Evolutionary conservation across 2,329 filamentous ascomycete genomes (phyloP).

Genomic region (Xylaria sp.): DNA sequence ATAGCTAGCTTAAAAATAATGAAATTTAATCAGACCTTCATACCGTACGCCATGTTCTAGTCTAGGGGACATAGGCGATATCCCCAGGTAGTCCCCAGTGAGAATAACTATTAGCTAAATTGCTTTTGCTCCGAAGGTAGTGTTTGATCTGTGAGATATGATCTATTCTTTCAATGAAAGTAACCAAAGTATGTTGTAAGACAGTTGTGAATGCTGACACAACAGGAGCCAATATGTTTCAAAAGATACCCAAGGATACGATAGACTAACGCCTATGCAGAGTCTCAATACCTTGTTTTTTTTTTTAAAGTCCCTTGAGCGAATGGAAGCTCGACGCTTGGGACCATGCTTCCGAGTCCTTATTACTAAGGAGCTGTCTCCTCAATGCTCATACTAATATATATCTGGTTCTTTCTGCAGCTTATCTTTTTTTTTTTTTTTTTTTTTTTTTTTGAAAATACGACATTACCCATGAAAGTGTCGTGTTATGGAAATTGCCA

Average conservation of each 20-base stretch:
- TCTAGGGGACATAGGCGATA: too few relatives aligned
- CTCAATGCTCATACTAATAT: background rate
- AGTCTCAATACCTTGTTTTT: background rate
- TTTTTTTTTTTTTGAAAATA: too few relatives aligned
- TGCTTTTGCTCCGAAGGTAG: too few relatives aligned
- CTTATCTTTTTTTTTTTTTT: too few relatives aligned
- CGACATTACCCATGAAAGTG: background rate
- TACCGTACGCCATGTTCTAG: too few relatives aligned
- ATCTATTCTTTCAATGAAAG: background rate
- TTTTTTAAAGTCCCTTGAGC: background rate
- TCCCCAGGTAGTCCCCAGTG: too few relatives aligned
- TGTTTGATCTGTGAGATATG: background rate
- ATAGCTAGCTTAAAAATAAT: too few relatives aligned
- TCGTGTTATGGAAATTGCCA: background rate
- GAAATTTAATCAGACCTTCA: too few relatives aligned
- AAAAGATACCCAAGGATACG: background rate
- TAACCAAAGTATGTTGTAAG: background rate
- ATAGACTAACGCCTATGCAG: too few relatives aligned
- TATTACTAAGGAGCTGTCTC: background rate
- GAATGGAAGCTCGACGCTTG: background rate
- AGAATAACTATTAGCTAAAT: too few relatives aligned
- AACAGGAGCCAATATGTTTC: background rate
- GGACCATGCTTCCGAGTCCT: background rate
- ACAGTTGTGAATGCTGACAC: background rate
- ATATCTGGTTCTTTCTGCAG: too few relatives aligned